A percentile compares a stretch with the other conserved stretches of the same genome.
phyloP scores from a whole-genome alignment of 176 grass and related monocot genomes.

The Aegilops longissima region DNA sequence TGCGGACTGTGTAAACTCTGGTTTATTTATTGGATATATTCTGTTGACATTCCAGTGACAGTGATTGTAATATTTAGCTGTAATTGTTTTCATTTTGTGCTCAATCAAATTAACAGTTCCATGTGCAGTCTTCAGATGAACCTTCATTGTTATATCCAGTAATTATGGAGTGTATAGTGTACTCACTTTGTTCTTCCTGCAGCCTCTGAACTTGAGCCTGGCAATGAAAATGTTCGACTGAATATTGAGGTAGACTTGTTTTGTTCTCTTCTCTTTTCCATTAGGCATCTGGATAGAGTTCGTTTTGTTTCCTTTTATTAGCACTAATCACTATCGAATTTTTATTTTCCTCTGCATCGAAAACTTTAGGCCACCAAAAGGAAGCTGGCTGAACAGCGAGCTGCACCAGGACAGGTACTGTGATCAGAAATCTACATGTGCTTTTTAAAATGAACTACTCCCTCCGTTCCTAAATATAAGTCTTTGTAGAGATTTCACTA shows the following conservation, averaged over 20 bases:
- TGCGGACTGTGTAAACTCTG: background rate
- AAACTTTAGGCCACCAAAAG: conserved; percentile 54
- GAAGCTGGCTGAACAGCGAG: conserved; percentile 51
- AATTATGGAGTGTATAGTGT: background rate
- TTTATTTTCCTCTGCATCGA: background rate
- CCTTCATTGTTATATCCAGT: conserved; percentile 10
- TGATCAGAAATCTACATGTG: conserved; percentile 10
- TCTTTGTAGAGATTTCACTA: no score
- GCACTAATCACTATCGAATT: background rate
- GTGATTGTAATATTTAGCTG: background rate
- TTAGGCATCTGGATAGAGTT: background rate
- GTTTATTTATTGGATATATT: background rate
- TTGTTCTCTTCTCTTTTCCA: background rate
- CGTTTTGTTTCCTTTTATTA: background rate
- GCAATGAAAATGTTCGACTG: conserved; percentile 62
- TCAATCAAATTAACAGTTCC: background rate
- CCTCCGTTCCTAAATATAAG: no score
- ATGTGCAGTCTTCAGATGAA: background rate
- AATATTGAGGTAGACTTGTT: conserved; percentile 71
- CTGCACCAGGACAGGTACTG: conserved; percentile 49
- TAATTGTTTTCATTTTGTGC: background rate
- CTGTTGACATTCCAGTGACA: background rate
- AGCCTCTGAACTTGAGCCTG: conserved; percentile 69
- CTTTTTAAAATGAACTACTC: background rate
- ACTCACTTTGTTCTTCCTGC: conserved; percentile 21